Conservation (phyloP, 495 filamentous ascomycete species). For the Lepraria neglecta region DNA sequence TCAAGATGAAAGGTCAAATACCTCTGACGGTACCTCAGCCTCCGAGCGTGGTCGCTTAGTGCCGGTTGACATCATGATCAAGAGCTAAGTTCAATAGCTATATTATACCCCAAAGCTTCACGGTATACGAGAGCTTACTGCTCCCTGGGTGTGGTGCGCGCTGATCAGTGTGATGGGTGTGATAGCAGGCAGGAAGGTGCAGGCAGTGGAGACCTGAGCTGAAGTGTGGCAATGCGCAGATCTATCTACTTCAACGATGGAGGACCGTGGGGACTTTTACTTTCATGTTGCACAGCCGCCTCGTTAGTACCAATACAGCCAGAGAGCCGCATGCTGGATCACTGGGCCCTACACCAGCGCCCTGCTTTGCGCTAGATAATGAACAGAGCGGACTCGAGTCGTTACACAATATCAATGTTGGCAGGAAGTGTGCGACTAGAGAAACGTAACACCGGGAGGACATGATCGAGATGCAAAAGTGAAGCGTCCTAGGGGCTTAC, state of each 20-base stretch:
- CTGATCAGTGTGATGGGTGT: background rate
- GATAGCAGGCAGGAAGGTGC: background rate
- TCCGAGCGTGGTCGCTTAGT: conserved; percentile 12
- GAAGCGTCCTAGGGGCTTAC: background rate
- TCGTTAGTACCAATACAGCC: background rate
- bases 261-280: background rate
- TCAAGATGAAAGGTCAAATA: conserved; percentile 1
- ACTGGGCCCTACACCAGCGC: background rate
- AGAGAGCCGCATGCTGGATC: conserved; percentile 3
- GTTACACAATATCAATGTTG: background rate
- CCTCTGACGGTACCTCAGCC: conserved; percentile 16
- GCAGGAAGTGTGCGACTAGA: background rate
- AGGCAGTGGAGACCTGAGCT: background rate
- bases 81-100: conserved; percentile 8
- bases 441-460: background rate
- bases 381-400: background rate
- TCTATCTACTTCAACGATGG: conserved; percentile 2
- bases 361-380: conserved; percentile 7
- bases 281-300: conserved; percentile 3
- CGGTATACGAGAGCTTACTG: background rate
- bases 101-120: background rate
- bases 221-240: conserved; percentile 5
- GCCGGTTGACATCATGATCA: background rate
- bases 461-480: conserved; percentile 8
- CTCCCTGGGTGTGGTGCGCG: background rate